Evolutionary conservation across 108 stramenopile genomes (phyloP).

Genomic region (Fragilariopsis cylindrus): DNA sequence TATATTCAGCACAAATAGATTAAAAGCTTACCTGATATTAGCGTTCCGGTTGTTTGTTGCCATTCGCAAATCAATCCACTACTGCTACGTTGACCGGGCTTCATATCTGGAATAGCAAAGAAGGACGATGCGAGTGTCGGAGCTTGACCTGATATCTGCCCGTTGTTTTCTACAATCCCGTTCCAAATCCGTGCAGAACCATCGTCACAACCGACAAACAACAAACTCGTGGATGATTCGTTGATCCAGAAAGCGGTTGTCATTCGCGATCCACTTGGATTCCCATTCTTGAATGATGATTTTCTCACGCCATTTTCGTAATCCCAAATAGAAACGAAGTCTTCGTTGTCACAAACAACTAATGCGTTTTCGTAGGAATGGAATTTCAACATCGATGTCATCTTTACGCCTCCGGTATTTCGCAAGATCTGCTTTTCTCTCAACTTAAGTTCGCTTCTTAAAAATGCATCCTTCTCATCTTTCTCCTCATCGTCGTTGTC

Average conservation of each 20-base stretch:
- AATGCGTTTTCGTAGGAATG: constrained; percentile 93
- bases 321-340: constrained; percentile 86
- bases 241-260: constrained; percentile 93
- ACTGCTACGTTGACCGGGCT: constrained; percentile 50
- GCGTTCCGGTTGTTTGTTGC: constrained; percentile 67
- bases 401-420: constrained; percentile 54
- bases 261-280: constrained; percentile 70
- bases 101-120: constrained; percentile 80
- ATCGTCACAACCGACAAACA: constrained; percentile 91
- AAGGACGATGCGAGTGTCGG: constrained; percentile 84
- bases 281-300: constrained; percentile 62
- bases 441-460: constrained; percentile 67
- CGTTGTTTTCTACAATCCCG: constrained; percentile 69
- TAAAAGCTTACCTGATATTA: constrained; percentile 46
- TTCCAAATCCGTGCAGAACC: constrained; percentile 91
- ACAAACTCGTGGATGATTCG: constrained; percentile 70
- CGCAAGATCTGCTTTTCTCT: constrained; percentile 67
- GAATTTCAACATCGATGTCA: constrained; percentile 83
- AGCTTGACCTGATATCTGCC: constrained; percentile 32
- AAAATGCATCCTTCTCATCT: constrained; percentile 40
- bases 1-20: background rate
- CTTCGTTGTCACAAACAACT: constrained; percentile 75
- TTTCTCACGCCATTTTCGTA: constrained; percentile 48
- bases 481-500: constrained; percentile 28
- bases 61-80: constrained; percentile 90